phyloP scores from a whole-genome alignment of 2,329 filamentous ascomycete species.

The Aspergillus sojae region DNA sequence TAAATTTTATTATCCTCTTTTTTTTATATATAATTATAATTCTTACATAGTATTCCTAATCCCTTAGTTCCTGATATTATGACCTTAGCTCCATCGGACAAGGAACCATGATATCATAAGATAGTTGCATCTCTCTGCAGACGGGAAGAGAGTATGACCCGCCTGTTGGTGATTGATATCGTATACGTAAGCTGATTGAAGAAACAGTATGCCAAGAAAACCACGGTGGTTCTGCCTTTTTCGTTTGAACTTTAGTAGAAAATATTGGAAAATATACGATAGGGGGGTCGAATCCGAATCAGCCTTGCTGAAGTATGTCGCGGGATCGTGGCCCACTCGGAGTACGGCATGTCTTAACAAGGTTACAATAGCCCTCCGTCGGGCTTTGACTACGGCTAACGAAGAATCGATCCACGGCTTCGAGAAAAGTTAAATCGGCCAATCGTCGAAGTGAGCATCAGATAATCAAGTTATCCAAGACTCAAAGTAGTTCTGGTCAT shows the following conservation, averaged over 20 bases:
- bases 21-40: background rate
- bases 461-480: background rate
- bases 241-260: background rate
- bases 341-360: background rate
- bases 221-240: background rate
- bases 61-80: background rate
- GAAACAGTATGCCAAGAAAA: conserved; percentile 12
- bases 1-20: background rate
- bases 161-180: conserved; percentile 6
- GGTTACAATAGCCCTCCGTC: background rate
- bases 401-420: background rate
- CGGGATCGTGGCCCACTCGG: background rate
- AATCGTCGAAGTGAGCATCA: background rate
- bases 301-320: background rate
- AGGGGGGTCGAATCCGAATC: background rate
- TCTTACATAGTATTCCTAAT: too few species aligned
- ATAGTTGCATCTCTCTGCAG: background rate
- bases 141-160: background rate
- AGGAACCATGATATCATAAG: conserved; percentile 1
- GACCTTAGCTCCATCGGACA: background rate
- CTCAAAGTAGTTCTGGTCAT: background rate
- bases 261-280: background rate
- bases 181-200: conserved; percentile 13
- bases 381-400: background rate
- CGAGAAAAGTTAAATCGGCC: background rate